Evolutionary conservation across 1,284 basidiomycete species (phyloP).

Genomic region (Leccinum griseonigrum): DNA sequence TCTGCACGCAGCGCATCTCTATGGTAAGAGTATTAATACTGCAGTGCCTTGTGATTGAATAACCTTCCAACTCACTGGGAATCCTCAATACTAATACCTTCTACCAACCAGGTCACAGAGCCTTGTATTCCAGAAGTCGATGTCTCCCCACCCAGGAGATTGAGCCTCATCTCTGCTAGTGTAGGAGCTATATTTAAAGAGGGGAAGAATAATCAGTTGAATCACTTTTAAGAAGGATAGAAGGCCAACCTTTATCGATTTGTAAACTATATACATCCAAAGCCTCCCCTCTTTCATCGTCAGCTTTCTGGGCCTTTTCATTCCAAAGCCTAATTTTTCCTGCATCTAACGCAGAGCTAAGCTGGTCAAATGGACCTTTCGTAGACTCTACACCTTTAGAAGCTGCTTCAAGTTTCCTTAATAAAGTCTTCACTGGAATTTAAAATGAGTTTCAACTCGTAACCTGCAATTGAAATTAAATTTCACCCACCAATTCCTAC

Average conservation of each 20-base stretch:
- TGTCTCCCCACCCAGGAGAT: neutral
- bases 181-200: constrained; percentile 2
- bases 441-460: neutral
- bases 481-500: constrained; percentile 3
- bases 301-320: neutral
- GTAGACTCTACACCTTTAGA: neutral
- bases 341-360: neutral
- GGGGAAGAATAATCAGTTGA: too few relatives aligned
- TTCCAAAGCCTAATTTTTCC: neutral
- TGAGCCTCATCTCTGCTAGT: constrained; percentile 6
- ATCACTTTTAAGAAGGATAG: neutral
- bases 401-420: neutral
- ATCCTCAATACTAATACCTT: constrained; percentile 11
- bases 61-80: constrained; percentile 1
- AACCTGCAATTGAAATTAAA: neutral
- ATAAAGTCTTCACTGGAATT: constrained; percentile 7
- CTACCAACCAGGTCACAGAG: constrained; percentile 2
- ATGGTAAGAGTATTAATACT: neutral
- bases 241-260: neutral
- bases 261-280: neutral
- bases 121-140: neutral
- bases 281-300: neutral
- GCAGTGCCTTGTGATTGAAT: too few relatives aligned
- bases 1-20: constrained; percentile 1
- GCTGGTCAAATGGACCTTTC: neutral